These are phyloP conservation scores for Chrysoporthe deuterocubensis DNA, from an alignment of 2,329 filamentous ascomycete genomes.

Conservation along the genomic window DNA sequence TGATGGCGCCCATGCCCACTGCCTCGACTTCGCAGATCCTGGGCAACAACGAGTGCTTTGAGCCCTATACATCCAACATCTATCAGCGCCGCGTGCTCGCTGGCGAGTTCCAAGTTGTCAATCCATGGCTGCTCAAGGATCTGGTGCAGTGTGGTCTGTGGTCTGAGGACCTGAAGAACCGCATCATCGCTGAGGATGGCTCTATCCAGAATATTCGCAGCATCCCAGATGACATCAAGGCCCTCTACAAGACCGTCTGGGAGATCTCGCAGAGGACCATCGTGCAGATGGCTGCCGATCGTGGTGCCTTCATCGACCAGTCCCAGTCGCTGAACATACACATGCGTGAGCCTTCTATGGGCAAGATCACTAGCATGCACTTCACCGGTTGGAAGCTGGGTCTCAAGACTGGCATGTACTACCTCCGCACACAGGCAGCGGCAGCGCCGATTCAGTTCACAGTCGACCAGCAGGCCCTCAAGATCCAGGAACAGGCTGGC, in stretches of 20 bases:
- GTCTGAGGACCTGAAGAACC: conserved; percentile 99
- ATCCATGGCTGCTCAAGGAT: conserved; percentile 98
- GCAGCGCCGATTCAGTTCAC: conserved; percentile 98
- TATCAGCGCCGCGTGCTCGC: conserved; percentile 98
- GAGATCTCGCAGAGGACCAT: conserved; percentile 96
- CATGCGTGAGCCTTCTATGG: conserved; percentile 99
- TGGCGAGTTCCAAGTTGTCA: conserved; percentile 99
- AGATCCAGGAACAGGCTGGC: conserved; percentile 81
- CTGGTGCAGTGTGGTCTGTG: conserved; percentile 96
- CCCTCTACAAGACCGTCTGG: conserved; percentile 99
- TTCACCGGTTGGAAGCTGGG: conserved; percentile 99
- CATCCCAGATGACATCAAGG: conserved; percentile 94
- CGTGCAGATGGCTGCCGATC: conserved; percentile 97
- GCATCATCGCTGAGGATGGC: conserved; percentile 95
- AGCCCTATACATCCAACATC: conserved; percentile 99
- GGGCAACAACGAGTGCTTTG: conserved; percentile 99
- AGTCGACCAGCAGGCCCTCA: conserved; percentile 93
- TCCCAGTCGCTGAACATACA: conserved; percentile 99
- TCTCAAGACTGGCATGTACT: conserved; percentile 99
- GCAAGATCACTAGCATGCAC: conserved; percentile 99
- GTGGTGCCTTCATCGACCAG: conserved; percentile 98
- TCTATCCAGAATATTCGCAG: conserved; percentile 97
- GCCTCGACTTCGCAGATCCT: conserved; percentile 97
- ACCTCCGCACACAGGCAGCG: conserved; percentile 95
- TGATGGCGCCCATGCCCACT: conserved; percentile 97